Evolutionary conservation across 2,329 filamentous ascomycete genomes (phyloP).

Genomic region (Penicillium sp.): DNA sequence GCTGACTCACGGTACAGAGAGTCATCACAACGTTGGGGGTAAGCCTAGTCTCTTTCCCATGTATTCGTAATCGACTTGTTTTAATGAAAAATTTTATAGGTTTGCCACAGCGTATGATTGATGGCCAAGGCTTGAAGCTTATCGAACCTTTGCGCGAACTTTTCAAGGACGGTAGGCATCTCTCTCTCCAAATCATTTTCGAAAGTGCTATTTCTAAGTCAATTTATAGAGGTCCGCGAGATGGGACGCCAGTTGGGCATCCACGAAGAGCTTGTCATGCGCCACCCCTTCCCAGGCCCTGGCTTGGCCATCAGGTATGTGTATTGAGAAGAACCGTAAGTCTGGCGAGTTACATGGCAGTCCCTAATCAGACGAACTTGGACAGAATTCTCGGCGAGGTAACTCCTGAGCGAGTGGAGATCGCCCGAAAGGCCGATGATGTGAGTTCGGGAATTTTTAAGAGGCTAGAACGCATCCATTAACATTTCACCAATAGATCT

Average conservation of each 20-base stretch:
- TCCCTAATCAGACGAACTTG: not conserved
- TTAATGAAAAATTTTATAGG: no score
- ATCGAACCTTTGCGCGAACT: constrained; percentile 77
- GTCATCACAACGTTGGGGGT: constrained; percentile 63
- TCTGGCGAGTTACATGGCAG: no score
- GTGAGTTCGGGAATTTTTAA: not conserved
- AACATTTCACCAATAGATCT: constrained; percentile 53
- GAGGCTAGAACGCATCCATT: constrained; percentile 40
- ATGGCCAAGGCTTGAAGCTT: constrained; percentile 43
- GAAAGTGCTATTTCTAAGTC: not conserved
- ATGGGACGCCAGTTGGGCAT: constrained; percentile 69
- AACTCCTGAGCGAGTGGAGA: constrained; percentile 70
- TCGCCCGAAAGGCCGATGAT: constrained; percentile 46
- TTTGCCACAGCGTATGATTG: constrained; percentile 46
- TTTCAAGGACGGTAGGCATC: constrained; percentile 72
- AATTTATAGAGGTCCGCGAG: constrained; percentile 50
- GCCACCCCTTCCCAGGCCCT: constrained; percentile 64
- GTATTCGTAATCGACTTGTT: no score
- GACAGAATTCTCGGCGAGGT: constrained; percentile 66
- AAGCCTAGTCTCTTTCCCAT: no score
- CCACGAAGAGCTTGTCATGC: constrained; percentile 69
- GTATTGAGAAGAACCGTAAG: not conserved
- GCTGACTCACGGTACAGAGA: constrained; percentile 14
- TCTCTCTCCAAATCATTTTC: not conserved
- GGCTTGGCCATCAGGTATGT: constrained; percentile 53